Evolutionary conservation across 257 asterid species (phyloP).

Genomic region (Jacaranda mimosifolia): DNA sequence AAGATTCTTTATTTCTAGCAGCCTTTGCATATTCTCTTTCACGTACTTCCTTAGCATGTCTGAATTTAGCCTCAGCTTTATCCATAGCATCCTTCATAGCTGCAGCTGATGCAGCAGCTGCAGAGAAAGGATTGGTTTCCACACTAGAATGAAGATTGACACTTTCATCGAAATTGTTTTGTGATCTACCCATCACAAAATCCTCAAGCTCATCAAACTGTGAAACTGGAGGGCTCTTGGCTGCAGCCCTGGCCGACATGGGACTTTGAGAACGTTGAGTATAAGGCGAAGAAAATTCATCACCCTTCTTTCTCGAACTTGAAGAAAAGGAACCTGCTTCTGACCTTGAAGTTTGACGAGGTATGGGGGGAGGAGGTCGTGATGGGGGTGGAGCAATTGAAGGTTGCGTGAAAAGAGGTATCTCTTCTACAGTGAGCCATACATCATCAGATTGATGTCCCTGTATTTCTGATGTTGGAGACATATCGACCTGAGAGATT

Average conservation of each 20-base stretch:
- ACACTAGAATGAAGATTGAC: constrained; percentile 55
- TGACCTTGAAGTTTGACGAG: constrained; percentile 58
- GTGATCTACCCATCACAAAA: constrained; percentile 76
- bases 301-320: constrained; percentile 64
- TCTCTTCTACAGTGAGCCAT: constrained; percentile 92
- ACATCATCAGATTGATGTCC: constrained; percentile 68
- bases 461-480: constrained; percentile 66
- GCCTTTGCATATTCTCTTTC: constrained; percentile 91
- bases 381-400: constrained; percentile 97
- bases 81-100: constrained; percentile 99
- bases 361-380: constrained; percentile 95
- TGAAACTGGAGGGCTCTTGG: constrained; percentile 68
- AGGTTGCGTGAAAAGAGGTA: constrained; percentile 92
- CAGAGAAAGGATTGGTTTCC: constrained; percentile 74
- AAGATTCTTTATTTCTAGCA: constrained; percentile 72
- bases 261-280: constrained; percentile 64
- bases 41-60: constrained; percentile 96
- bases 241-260: constrained; percentile 53
- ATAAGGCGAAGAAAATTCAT: constrained; percentile 64
- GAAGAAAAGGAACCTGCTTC: constrained; percentile 64
- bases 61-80: constrained; percentile 96
- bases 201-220: constrained; percentile 93
- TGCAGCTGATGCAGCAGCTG: constrained; percentile 96
- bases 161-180: constrained; percentile 55
- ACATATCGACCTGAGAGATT: constrained; percentile 50